Evolutionary conservation across 768 basidiomycete genomes (phyloP).

Genomic region (Psilocybe subaeruginosa): DNA sequence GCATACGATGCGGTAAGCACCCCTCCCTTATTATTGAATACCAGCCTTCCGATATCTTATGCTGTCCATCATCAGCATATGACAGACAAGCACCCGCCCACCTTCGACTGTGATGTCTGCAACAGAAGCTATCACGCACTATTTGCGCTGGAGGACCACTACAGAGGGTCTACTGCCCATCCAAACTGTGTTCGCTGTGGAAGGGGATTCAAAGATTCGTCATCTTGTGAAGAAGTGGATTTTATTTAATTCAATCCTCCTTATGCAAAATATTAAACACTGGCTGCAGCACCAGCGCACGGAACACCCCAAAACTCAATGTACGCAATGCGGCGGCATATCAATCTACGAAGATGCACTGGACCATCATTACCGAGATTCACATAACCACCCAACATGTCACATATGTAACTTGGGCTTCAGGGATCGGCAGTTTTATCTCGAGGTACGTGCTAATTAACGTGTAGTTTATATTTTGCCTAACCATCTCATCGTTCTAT

Average conservation of each 20-base stretch:
- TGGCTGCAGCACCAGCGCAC: background rate
- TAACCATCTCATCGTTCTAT: background rate
- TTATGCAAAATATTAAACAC: no score
- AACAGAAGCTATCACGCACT: conserved; percentile 34
- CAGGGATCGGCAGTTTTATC: conserved; percentile 29
- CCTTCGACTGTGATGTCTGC: conserved; percentile 41
- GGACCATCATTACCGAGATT: conserved; percentile 40
- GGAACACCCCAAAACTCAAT: conserved; percentile 22
- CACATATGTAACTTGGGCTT: conserved; percentile 35
- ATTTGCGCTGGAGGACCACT: conserved; percentile 47
- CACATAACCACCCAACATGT: conserved; percentile 41
- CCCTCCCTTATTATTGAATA: background rate
- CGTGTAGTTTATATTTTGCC: no score
- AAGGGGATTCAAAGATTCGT: conserved; percentile 40
- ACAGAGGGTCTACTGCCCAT: conserved; percentile 44
- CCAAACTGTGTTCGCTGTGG: conserved; percentile 50
- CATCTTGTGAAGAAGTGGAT: conserved; percentile 37
- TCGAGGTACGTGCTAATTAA: conserved; percentile 22
- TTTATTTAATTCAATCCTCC: background rate
- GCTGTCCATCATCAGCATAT: conserved; percentile 33
- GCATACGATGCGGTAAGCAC: conserved; percentile 40
- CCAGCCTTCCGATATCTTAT: background rate
- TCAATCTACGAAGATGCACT: conserved; percentile 39
- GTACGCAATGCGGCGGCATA: conserved; percentile 31
- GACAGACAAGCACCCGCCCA: conserved; percentile 45